Base-by-base conservation (phyloP, 2,329 filamentous ascomycete genomes). In the Aschersonia sp. region DNA sequence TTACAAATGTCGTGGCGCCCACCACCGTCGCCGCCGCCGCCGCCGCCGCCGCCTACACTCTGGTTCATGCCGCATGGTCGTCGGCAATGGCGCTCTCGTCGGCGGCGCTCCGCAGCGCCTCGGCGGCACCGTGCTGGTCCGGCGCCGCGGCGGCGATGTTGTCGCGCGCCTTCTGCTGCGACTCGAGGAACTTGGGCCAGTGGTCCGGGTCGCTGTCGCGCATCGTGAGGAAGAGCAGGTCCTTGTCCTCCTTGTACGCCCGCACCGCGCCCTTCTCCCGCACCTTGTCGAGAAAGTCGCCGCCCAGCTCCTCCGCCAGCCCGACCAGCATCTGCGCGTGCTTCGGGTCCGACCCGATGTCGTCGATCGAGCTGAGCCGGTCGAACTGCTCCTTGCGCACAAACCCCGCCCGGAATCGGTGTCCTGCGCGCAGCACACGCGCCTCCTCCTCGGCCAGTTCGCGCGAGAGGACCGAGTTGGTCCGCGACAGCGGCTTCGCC, bases 161-260 rank as follows among this genome's bases (percentile, higher is more conserved):
- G 9, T 70, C 73, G 48, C 70, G 65, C 5, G 76, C 73, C 62
- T 78, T 78, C 56, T 75, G 66, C 62, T 81, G 78, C 39, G 72
- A 68, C 62, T 83, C 77, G 30, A 74, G 71, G 57, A 88, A 77
- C 6, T 66, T 64, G 45, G 74, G 72, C 74, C 84, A 77, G 59
- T 83, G 73, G 51, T 79, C 76, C 0, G 80, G 78, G 52, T 87
- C 84, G 31, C 74, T 72, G 5, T 76, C 76, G 14, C 76, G 69
- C 52, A 81, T 58, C 45, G 62, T 57, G 50, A 66, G 64, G 41
- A 73, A 59, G 22, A 80, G 66, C 46, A 72, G 58, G 12, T 73
- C 70, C 49, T 66, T 68, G 52, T 80, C 62, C 56, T 81, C 75
- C 55, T 76, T 71, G 53, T 87, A 80, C 0, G 78, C 74, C 48